Conservation (phyloP, 2,329 filamentous ascomycete species). For the Akanthomyces lecanii region DNA sequence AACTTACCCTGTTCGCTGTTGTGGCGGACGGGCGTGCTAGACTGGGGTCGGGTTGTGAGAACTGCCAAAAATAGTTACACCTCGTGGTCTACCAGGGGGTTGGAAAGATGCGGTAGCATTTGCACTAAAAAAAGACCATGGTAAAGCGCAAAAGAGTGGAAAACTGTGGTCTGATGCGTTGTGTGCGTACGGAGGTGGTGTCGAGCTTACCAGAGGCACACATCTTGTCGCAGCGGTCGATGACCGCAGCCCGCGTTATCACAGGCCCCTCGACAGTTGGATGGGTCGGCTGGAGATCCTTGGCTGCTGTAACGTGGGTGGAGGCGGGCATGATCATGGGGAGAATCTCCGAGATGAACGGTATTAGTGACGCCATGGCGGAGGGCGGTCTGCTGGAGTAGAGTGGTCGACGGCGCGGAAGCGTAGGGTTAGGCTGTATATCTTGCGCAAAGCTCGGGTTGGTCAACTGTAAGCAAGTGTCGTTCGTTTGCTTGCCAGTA, state of each 20-base stretch:
- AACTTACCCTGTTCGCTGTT: slow-evolving; percentile 61
- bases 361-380: slow-evolving; percentile 49
- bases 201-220: slow-evolving; percentile 57
- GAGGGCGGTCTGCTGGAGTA: not conserved
- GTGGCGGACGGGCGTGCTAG: slow-evolving; percentile 61
- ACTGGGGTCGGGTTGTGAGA: slow-evolving; percentile 59
- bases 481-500: not conserved
- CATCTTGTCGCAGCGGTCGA: slow-evolving; percentile 60
- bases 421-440: not conserved
- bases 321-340: slow-evolving; percentile 55
- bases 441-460: not conserved
- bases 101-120: slow-evolving; percentile 15
- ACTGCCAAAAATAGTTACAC: slow-evolving; percentile 38
- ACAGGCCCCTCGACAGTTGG: slow-evolving; percentile 31
- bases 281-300: slow-evolving; percentile 40
- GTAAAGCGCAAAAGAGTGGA: slow-evolving; percentile 9
- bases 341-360: slow-evolving; percentile 53
- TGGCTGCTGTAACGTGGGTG: slow-evolving; percentile 53
- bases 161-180: not conserved
- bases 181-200: not conserved
- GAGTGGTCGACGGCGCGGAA: not conserved
- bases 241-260: slow-evolving; percentile 50
- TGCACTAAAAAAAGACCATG: not conserved
- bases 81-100: slow-evolving; percentile 10
- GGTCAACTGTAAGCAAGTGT: not conserved